These are phyloP conservation scores for Williopsis jadinii DNA, from an alignment of 1,139 yeast genomes.

Conservation along the genomic window DNA sequence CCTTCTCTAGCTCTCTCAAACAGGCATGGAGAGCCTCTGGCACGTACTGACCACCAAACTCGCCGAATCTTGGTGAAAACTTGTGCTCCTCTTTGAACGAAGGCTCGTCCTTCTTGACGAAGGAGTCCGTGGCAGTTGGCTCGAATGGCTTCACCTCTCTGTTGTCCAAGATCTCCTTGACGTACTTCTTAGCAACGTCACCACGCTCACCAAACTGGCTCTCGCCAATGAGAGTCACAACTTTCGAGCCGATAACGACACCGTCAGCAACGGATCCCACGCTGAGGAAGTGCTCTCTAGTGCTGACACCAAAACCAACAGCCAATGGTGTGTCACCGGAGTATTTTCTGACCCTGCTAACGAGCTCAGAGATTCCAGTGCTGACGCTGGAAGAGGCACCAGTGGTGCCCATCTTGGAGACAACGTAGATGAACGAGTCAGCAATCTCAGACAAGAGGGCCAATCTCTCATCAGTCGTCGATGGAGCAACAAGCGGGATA, in stretches of 20 bases:
- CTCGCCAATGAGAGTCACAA: conserved; percentile 63
- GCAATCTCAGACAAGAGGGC: conserved; percentile 75
- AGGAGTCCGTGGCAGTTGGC: conserved; percentile 20
- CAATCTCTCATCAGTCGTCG: conserved; percentile 87
- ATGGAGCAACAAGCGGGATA: conserved; percentile 93
- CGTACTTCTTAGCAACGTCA: conserved; percentile 58
- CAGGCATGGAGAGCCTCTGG: conserved; percentile 96
- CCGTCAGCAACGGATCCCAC: conserved; percentile 86
- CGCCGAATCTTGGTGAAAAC: conserved; percentile 78
- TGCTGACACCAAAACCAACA: conserved; percentile 95
- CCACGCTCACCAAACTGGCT: conserved; percentile 56
- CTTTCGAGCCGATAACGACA: conserved; percentile 89
- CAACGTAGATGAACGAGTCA: conserved; percentile 92
- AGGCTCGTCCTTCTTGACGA: conserved; percentile 26
- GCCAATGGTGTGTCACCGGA: conserved; percentile 82
- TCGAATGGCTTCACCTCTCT: conserved; percentile 32
- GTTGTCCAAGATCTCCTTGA: conserved; percentile 62
- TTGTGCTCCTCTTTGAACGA: conserved; percentile 50
- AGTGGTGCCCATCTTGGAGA: conserved; percentile 96
- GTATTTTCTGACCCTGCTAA: conserved; percentile 66
- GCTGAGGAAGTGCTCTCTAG: conserved; percentile 78
- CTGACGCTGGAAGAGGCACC: conserved; percentile 74
- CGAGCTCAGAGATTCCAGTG: conserved; percentile 56
- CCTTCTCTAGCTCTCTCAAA: conserved; percentile 79
- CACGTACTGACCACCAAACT: conserved; percentile 96